Evolutionary conservation across 345 rosid species (phyloP).

Genomic region (Eucalyptus polyanthemos): DNA sequence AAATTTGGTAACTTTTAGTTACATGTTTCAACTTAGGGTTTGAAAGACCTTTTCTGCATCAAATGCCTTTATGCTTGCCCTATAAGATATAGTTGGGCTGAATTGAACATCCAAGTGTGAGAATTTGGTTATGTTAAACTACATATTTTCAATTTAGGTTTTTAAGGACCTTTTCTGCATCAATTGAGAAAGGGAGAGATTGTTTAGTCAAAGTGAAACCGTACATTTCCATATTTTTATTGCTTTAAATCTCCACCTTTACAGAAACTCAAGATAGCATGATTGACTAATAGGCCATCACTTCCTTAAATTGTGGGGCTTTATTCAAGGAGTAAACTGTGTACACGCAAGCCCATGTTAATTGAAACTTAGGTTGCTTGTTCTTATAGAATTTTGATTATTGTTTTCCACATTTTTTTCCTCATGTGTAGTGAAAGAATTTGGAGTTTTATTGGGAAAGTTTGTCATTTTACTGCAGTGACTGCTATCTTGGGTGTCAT

Average conservation of each 20-base stretch:
- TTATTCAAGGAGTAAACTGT: not conserved
- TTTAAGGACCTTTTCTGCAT: not conserved
- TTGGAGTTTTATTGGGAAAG: conserved; percentile 1
- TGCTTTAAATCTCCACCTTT: not conserved
- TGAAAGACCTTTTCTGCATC: conserved; percentile 22
- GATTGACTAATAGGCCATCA: not conserved
- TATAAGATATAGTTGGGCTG: conserved; percentile 33
- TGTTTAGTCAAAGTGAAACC: not conserved
- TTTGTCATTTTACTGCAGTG: conserved; percentile 41
- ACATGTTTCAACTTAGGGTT: not conserved
- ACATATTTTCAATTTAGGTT: not conserved
- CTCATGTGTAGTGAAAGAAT: not conserved
- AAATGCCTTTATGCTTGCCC: conserved; percentile 73
- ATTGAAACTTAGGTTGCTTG: not conserved
- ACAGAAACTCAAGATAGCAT: not conserved
- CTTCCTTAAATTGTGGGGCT: not conserved
- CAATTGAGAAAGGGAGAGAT: not conserved
- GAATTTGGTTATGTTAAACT: conserved; percentile 56
- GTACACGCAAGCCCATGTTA: not conserved
- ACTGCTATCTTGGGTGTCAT: conserved; percentile 75
- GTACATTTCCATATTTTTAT: not conserved
- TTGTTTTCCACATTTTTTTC: not conserved
- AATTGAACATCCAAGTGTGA: conserved; percentile 13
- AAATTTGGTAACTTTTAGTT: conserved; percentile 71
- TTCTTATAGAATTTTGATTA: not conserved